These are phyloP conservation scores for Phyllosticta citriasiana DNA, from an alignment of 2,329 filamentous ascomycete species.

Conservation along the genomic window DNA sequence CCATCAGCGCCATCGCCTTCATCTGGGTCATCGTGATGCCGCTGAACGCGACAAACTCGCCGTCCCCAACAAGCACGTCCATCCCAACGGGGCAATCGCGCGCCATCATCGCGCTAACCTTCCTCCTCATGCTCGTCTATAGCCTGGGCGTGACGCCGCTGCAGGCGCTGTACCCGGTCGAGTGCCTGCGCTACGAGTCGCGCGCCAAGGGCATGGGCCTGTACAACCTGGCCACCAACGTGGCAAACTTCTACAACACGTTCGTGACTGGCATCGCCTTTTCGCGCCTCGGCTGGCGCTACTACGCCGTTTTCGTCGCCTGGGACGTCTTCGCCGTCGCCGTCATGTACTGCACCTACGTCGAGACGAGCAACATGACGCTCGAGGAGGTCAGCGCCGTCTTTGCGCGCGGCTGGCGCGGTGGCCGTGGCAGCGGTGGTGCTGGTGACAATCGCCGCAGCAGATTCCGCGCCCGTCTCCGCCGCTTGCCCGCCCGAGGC, in stretches of 20 bases:
- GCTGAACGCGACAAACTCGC: slow-evolving; percentile 30
- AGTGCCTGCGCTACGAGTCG: slow-evolving; percentile 37
- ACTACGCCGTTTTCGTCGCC: slow-evolving; percentile 32
- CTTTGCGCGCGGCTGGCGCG: slow-evolving; percentile 18
- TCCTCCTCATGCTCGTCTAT: slow-evolving; percentile 25
- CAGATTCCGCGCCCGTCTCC: not conserved
- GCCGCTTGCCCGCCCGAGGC: not conserved
- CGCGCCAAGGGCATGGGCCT: slow-evolving; percentile 41
- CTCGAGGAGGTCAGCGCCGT: slow-evolving; percentile 38
- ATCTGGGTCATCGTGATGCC: slow-evolving; percentile 35
- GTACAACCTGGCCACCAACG: slow-evolving; percentile 38
- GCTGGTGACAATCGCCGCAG: not conserved
- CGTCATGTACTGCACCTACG: slow-evolving; percentile 29
- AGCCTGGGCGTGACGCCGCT: slow-evolving; percentile 29
- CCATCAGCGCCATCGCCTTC: slow-evolving; percentile 30
- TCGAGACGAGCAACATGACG: slow-evolving; percentile 29
- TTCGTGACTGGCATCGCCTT: slow-evolving; percentile 35
- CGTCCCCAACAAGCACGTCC: slow-evolving; percentile 4
- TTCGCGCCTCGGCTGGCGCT: slow-evolving; percentile 28
- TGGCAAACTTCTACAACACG: slow-evolving; percentile 36
- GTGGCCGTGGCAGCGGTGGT: not conserved
- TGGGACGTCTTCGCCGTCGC: slow-evolving; percentile 33
- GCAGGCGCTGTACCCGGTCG: slow-evolving; percentile 40
- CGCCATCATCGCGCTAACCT: slow-evolving; percentile 15
- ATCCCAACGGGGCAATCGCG: not conserved